Conservation (phyloP, 768 basidiomycete genomes). For the Cyclocybe cylindracea region DNA sequence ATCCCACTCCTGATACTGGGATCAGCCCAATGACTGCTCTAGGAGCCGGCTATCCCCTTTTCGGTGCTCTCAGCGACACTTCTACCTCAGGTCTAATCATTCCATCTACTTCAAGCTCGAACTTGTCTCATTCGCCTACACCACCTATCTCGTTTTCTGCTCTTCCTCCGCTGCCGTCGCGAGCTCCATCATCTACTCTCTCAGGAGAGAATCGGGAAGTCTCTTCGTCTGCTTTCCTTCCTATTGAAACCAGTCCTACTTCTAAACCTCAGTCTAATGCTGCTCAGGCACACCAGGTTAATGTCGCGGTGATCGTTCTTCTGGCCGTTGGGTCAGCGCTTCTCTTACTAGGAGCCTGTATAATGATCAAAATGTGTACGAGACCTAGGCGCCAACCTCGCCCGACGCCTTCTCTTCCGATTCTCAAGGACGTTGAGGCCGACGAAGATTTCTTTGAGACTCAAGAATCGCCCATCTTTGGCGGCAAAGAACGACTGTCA, state of each 20-base stretch:
- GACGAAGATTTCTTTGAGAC: constrained; percentile 45
- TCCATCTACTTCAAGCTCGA: constrained; percentile 4
- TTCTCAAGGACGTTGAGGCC: constrained; percentile 56
- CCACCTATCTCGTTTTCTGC: constrained; percentile 24
- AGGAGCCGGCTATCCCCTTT: constrained; percentile 29
- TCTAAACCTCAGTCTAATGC: constrained; percentile 11
- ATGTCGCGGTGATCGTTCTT: constrained; percentile 50
- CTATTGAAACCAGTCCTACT: not conserved
- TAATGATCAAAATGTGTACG: constrained; percentile 47
- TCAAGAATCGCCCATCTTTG: constrained; percentile 74
- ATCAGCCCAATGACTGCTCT: constrained; percentile 15
- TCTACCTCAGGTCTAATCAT: constrained; percentile 13
- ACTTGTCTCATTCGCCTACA: constrained; percentile 10
- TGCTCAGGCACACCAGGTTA: constrained; percentile 36
- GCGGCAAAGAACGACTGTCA: constrained; percentile 66
- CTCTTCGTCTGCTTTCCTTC: too few relatives aligned
- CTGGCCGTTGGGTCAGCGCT: constrained; percentile 54
- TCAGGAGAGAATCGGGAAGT: too few relatives aligned
- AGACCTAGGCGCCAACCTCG: constrained; percentile 53
- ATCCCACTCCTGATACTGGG: constrained; percentile 50
- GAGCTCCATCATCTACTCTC: constrained; percentile 13
- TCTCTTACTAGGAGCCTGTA: constrained; percentile 46
- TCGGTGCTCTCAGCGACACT: constrained; percentile 24
- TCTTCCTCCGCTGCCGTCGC: constrained; percentile 22
- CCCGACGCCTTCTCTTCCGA: constrained; percentile 75